phyloP scores from a whole-genome alignment of 805 yeast genomes.

The Zygosaccharomyces rouxii region DNA sequence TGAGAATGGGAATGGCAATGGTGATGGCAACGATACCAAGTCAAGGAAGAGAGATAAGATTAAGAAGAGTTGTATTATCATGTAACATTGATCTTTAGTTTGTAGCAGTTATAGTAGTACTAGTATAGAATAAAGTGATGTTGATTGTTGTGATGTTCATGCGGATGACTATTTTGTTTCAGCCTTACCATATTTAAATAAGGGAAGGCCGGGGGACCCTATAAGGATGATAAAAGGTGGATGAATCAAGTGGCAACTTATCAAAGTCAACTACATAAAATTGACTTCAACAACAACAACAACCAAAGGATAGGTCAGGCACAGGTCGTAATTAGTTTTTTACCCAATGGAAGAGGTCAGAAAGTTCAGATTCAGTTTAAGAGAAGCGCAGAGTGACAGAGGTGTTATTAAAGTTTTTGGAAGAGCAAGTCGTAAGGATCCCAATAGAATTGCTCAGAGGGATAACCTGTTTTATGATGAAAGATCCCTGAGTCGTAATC shows the following conservation, averaged over 20 bases:
- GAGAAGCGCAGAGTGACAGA: constrained; percentile 13
- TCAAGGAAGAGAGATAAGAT: constrained; percentile 12
- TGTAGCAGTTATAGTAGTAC: not conserved
- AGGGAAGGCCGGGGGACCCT: not conserved
- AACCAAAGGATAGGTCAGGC: not conserved
- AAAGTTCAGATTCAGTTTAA: constrained; percentile 11
- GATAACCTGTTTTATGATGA: constrained; percentile 23
- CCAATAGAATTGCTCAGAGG: constrained; percentile 12
- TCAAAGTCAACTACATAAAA: not conserved
- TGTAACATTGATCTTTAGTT: constrained; percentile 5
- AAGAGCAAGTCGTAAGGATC: constrained; percentile 19
- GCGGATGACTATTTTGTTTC: not conserved
- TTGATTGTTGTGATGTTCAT: not conserved
- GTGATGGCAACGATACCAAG: constrained; percentile 4
- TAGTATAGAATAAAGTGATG: not conserved
- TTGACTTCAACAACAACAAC: not conserved
- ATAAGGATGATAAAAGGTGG: not conserved
- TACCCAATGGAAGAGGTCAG: constrained; percentile 14
- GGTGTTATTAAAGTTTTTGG: constrained; percentile 21
- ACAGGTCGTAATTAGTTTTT: not conserved
- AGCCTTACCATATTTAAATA: not conserved
- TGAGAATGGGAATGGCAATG: not conserved
- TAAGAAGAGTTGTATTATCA: constrained; percentile 14
- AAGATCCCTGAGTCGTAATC: constrained; percentile 22
- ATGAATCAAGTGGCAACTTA: not conserved